Evolutionary conservation across 2,329 filamentous ascomycete species (phyloP).

Genomic region (Alternaria burnsii): DNA sequence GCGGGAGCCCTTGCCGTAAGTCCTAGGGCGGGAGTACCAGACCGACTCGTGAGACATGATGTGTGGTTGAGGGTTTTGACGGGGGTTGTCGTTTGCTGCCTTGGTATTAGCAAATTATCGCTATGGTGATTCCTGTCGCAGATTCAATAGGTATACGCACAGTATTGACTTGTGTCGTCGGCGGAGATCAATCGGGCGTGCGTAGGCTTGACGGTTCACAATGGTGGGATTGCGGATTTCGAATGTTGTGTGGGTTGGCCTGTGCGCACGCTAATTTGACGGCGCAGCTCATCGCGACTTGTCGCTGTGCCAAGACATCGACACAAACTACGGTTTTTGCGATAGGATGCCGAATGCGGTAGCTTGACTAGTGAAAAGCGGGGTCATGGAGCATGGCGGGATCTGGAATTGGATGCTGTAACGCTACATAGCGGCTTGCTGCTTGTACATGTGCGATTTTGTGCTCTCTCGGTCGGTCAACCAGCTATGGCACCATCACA

Average conservation of each 20-base stretch:
- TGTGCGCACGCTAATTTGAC: slow-evolving; percentile 9
- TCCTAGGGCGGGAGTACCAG: slow-evolving; percentile 98
- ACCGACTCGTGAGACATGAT: slow-evolving; percentile 92
- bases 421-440: neutral
- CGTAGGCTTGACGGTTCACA: slow-evolving; percentile 17
- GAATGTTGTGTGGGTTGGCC: slow-evolving; percentile 20
- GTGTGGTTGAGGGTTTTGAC: slow-evolving; percentile 52
- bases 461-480: neutral
- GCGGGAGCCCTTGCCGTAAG: slow-evolving; percentile 95
- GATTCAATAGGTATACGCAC: neutral
- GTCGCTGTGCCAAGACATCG: slow-evolving; percentile 16
- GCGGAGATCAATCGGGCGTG: slow-evolving; percentile 16
- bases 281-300: slow-evolving; percentile 6
- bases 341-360: slow-evolving; percentile 1
- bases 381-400: neutral
- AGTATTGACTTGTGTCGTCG: slow-evolving; percentile 19
- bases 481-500: neutral
- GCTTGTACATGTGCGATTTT: neutral
- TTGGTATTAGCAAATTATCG: neutral
- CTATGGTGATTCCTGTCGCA: neutral
- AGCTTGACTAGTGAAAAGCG: slow-evolving; percentile 1
- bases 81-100: slow-evolving; percentile 12
- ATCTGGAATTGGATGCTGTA: neutral
- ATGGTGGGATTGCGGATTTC: slow-evolving; percentile 10
- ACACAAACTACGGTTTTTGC: neutral